A percentile compares a stretch with the other conserved stretches of the same genome.
Conservation (phyloP, 169 alveolate genomes). For the Perkinsus marinus region DNA sequence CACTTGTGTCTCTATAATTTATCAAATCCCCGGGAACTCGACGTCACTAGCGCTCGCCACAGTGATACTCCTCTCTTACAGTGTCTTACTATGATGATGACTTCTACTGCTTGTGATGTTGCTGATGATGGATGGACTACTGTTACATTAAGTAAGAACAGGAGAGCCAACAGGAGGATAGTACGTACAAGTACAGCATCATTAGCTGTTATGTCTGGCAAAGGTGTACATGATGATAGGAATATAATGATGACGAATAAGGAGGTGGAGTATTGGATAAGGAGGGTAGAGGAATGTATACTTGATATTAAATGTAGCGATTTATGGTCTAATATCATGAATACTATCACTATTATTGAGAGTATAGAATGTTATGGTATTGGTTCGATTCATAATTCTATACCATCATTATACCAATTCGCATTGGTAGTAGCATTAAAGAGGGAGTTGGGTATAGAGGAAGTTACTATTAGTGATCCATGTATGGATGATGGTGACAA, state of each 20-base stretch:
- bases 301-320: not conserved
- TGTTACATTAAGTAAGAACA: not conserved
- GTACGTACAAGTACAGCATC: not conserved
- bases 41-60: not conserved
- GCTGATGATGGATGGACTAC: not conserved
- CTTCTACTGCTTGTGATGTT: not conserved
- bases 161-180: not conserved
- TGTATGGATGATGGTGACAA: not conserved
- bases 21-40: not conserved
- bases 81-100: not conserved
- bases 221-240: not conserved
- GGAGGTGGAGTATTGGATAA: not conserved
- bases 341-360: not conserved
- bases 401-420: not conserved
- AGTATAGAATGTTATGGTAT: not conserved
- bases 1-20: not conserved
- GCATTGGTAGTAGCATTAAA: not conserved
- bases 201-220: not conserved
- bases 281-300: not conserved
- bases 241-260: not conserved
- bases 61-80: not conserved
- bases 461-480: not conserved
- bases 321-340: not conserved
- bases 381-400: not conserved
- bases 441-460: not conserved